Base-by-base conservation (phyloP, 2,329 filamentous ascomycete species). In the Clarireedia homoeocarpa region DNA sequence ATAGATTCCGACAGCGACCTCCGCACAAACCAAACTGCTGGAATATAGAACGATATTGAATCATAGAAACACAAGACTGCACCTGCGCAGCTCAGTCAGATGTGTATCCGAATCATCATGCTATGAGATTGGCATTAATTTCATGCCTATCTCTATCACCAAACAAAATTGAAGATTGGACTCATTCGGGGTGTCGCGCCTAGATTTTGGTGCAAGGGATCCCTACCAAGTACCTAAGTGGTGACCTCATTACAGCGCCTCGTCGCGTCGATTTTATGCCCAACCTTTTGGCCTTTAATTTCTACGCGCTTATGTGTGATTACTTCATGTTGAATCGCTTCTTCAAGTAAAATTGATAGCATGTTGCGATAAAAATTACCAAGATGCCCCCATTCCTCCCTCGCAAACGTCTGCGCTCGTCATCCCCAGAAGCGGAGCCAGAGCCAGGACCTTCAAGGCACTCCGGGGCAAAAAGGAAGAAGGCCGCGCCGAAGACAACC, bases 351-450 rank as follows among this genome's bases (percentile, higher is more conserved):
- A 44, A 44, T 9, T 9, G 34, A 24, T 34, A 50, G 14, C 20
- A 50, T 55, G 46, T 38, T 38, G 27, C 23, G 40, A 46, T 53
- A 48, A 57, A 27, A 59, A 46, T 45, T 20, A 44, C 49, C 53
- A 60, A 48, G 26, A 90, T 90, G 86, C 84, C 86, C 65, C 85
- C 86, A 24, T 73, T 80, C 61, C 76, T 88, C 15, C 77, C 84
- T 49, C 82, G 84, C 63, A 91, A 90, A 72, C 80, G 84, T 59
- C 65, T 82, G 62, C 80, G 77, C 58, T 79, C 81, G 1, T 72
- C 77, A 0, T 70, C 73, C 2, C 69, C 72, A 34, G 61, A 66
- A 46, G 61, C n/a, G 58, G 61, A 66, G 47, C 62, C n/a, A 58
- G 65, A 36, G 61, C 55, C 52, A 71, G 67, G 42, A 9, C 20